Evolutionary conservation across 139 green algal genomes (phyloP).

Genomic region (Nannochloris sp.): DNA sequence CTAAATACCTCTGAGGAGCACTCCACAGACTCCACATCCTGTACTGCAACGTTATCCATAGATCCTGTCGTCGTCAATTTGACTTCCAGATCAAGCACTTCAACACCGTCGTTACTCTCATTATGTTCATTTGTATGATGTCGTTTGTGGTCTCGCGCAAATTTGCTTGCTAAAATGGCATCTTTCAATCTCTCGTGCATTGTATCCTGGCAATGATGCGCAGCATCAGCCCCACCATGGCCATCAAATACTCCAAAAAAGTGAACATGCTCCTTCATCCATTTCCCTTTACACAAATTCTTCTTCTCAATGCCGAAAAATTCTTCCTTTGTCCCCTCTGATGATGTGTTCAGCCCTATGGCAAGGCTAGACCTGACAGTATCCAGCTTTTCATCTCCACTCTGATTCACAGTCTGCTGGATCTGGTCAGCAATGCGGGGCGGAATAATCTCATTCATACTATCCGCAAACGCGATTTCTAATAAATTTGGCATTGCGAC

Average conservation of each 20-base stretch:
- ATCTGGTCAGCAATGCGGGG: slow-evolving; percentile 38
- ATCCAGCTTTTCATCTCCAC: neutral
- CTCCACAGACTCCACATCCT: neutral
- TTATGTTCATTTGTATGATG: too few relatives aligned
- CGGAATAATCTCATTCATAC: slow-evolving; percentile 33
- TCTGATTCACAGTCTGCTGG: slow-evolving; percentile 13
- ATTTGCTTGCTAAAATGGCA: slow-evolving; percentile 22
- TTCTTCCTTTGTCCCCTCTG: slow-evolving; percentile 1
- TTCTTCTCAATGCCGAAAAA: too few relatives aligned
- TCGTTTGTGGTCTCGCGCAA: neutral
- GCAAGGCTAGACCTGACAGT: neutral
- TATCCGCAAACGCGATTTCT: slow-evolving; percentile 26
- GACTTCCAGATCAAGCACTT: neutral
- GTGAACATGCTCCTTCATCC: slow-evolving; percentile 42
- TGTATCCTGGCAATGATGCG: slow-evolving; percentile 48
- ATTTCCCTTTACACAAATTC: neutral
- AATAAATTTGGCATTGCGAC: slow-evolving; percentile 52
- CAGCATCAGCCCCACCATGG: slow-evolving; percentile 61
- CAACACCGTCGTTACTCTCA: neutral
- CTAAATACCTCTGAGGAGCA: slow-evolving; percentile 32
- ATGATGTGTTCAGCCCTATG: too few relatives aligned
- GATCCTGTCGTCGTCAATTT: neutral
- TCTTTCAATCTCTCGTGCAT: slow-evolving; percentile 51
- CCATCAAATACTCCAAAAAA: slow-evolving; percentile 81
- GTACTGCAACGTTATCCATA: neutral